Conservation (phyloP, 2,329 filamentous ascomycete species). For the Ceratocystis diversiconidia region DNA sequence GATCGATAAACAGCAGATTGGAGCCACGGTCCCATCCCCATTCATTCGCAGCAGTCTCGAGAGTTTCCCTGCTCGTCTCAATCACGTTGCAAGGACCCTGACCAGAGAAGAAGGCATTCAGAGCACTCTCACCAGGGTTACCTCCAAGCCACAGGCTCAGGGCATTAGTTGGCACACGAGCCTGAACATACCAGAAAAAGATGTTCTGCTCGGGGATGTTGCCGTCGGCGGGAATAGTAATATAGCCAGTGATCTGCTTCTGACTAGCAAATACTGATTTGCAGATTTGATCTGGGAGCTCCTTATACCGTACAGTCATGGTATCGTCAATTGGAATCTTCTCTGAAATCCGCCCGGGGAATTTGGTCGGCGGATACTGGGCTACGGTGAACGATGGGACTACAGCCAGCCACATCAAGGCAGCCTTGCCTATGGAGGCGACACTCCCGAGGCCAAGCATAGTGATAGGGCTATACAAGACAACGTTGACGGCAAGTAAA, state of each 20-base stretch:
- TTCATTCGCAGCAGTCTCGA: slow-evolving; percentile 42
- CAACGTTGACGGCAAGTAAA: too few species aligned
- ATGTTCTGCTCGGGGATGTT: slow-evolving; percentile 25
- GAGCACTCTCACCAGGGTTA: slow-evolving; percentile 49
- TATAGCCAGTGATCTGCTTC: slow-evolving; percentile 58
- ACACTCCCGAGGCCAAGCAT: neutral
- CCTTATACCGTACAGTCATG: slow-evolving; percentile 4
- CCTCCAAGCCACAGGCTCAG: slow-evolving; percentile 50
- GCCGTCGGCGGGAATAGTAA: slow-evolving; percentile 38
- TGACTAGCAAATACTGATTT: slow-evolving; percentile 49
- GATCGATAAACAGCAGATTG: slow-evolving; percentile 44
- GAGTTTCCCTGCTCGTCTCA: slow-evolving; percentile 28
- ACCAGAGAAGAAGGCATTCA: slow-evolving; percentile 50
- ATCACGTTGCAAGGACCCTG: slow-evolving; percentile 41
- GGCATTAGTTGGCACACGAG: slow-evolving; percentile 24
- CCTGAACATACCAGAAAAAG: slow-evolving; percentile 39
- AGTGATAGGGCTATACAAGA: neutral
- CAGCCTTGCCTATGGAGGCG: neutral
- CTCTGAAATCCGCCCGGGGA: neutral
- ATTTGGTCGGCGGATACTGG: neutral
- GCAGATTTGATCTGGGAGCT: slow-evolving; percentile 32
- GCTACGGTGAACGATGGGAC: neutral
- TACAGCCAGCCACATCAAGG: neutral
- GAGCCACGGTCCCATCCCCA: slow-evolving; percentile 51
- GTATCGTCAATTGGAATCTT: neutral